Evolutionary conservation across 2,329 filamentous ascomycete species (phyloP).

Genomic region (Xylaria sp.): DNA sequence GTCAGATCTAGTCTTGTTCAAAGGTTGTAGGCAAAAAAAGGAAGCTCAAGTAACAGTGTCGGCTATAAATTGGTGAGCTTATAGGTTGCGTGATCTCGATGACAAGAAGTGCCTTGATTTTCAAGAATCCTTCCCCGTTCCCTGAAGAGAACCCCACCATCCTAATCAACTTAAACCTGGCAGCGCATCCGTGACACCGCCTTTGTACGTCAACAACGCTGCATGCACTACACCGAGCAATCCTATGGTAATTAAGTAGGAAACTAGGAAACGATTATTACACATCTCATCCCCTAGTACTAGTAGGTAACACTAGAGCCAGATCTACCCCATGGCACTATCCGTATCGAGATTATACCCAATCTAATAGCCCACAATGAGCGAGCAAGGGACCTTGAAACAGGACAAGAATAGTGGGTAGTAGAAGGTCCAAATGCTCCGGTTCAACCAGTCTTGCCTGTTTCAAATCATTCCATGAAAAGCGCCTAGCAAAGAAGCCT

Average conservation of each 20-base stretch:
- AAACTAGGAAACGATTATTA: constrained; percentile 19
- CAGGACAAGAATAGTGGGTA: constrained; percentile 11
- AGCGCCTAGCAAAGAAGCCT: constrained; percentile 7
- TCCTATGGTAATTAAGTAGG: not conserved
- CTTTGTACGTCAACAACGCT: constrained; percentile 5
- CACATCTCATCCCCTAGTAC: not conserved
- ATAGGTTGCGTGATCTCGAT: constrained; percentile 14
- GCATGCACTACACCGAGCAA: constrained; percentile 15
- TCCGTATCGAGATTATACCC: not conserved
- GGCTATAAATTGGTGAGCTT: not conserved
- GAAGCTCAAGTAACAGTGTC: constrained; percentile 2
- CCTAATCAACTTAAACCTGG: constrained; percentile 10
- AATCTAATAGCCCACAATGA: not conserved
- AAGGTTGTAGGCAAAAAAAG: not conserved
- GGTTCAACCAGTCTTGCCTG: constrained; percentile 11
- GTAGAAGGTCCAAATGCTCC: constrained; percentile 18
- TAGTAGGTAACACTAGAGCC: not conserved
- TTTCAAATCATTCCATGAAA: constrained; percentile 25
- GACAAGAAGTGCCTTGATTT: constrained; percentile 1
- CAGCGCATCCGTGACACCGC: constrained; percentile 10
- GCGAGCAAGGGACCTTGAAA: constrained; percentile 11
- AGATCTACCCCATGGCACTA: not conserved
- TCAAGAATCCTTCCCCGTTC: constrained; percentile 2
- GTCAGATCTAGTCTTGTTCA: not conserved
- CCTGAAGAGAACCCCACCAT: not conserved